Conservation (phyloP, 805 yeast genomes). For the Starmerella floris region DNA sequence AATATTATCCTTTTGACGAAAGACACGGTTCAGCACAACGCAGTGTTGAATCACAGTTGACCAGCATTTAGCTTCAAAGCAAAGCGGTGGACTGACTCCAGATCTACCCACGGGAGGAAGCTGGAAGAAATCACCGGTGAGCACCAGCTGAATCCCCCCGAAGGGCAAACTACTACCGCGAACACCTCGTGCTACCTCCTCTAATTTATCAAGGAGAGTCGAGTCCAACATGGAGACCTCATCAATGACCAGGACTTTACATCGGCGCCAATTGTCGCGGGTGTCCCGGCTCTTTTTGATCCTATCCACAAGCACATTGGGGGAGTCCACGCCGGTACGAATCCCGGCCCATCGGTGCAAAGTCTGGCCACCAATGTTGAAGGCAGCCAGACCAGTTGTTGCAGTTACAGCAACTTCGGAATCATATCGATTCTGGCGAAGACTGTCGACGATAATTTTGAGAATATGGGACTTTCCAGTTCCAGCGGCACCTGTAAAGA, state of each 20-base stretch:
- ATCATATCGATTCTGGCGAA: constrained; percentile 26
- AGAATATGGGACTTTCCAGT: constrained; percentile 88
- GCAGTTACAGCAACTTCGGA: constrained; percentile 75
- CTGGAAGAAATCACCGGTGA: constrained; percentile 92
- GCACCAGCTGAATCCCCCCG: constrained; percentile 82
- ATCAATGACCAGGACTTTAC: constrained; percentile 68
- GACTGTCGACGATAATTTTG: constrained; percentile 44
- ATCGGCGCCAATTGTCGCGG: constrained; percentile 47
- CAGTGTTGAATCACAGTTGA: constrained; percentile 45
- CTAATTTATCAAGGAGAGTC: constrained; percentile 53
- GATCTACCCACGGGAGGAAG: constrained; percentile 64
- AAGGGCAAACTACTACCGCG: constrained; percentile 51
- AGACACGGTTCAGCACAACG: constrained; percentile 59
- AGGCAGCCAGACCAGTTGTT: constrained; percentile 90
- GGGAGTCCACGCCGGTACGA: constrained; percentile 53
- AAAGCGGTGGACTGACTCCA: constrained; percentile 31
- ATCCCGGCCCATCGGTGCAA: constrained; percentile 73
- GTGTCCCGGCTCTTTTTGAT: constrained; percentile 24
- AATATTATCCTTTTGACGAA: constrained; percentile 67
- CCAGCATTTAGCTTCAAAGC: constrained; percentile 72
- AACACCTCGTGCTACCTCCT: constrained; percentile 46
- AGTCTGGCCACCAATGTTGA: constrained; percentile 80
- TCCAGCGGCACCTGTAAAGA: constrained; percentile 96
- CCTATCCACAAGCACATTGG: constrained; percentile 9
- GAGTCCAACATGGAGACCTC: constrained; percentile 93